Percentiles rank a stretch among this genome's conserved stretches.
Evolutionary conservation across 345 rosid species (phyloP).

Genomic region (Adansonia digitata): DNA sequence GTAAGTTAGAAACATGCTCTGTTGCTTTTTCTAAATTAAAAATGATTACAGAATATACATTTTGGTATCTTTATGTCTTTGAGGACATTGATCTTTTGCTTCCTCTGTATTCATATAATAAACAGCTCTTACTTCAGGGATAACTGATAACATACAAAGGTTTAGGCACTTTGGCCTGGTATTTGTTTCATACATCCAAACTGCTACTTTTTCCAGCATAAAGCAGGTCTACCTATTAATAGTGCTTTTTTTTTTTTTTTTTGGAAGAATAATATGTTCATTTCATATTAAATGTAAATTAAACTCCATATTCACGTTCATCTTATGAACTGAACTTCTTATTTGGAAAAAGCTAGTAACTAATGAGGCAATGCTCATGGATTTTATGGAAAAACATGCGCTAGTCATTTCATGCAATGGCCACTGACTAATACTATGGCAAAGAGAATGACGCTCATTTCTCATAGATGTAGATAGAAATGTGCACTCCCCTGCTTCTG

Average conservation of each 20-base stretch:
- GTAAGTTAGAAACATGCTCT: constrained; percentile 26
- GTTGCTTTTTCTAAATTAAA: neutral
- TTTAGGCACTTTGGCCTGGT: neutral
- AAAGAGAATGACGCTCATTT: neutral
- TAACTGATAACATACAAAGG: neutral
- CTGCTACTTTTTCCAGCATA: neutral
- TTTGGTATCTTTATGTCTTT: neutral
- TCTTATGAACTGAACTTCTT: neutral
- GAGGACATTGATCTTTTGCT: neutral
- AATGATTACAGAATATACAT: neutral
- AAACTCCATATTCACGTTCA: neutral
- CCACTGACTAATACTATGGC: neutral
- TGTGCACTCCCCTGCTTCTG: neutral
- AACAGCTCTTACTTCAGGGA: neutral
- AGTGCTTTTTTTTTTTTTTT: neutral
- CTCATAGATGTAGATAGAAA: neutral
- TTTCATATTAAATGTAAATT: neutral
- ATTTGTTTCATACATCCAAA: neutral
- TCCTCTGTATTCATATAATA: neutral
- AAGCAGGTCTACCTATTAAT: neutral
- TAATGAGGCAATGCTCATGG: neutral
- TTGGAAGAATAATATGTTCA: neutral
- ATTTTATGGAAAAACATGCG: neutral
- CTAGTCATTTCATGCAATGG: neutral
- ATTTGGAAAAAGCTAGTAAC: neutral